These are phyloP conservation scores for Quercus robur DNA, from an alignment of 306 rosid genomes.

Conservation along the genomic window DNA sequence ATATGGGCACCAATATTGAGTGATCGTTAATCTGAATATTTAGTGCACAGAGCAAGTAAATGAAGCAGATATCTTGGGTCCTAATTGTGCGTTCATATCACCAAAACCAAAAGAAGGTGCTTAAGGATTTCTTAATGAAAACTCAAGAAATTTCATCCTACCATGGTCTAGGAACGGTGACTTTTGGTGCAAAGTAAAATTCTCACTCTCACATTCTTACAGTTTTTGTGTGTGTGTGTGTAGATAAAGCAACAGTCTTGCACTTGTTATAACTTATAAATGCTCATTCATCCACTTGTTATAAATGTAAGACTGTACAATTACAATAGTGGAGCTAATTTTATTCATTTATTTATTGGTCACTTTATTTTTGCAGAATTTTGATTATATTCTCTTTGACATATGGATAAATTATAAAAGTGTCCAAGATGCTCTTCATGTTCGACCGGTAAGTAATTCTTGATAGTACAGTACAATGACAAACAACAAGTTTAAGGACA, in stretches of 20 bases:
- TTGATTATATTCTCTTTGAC: slow-evolving; percentile 6
- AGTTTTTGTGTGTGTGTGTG: too few species aligned
- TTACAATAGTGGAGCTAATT: neutral
- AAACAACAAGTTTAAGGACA: too few species aligned
- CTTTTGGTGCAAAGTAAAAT: neutral
- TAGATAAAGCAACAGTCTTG: too few species aligned
- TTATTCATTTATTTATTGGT: neutral
- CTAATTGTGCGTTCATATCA: slow-evolving; percentile 17
- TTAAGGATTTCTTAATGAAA: slow-evolving; percentile 14
- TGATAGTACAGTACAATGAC: too few species aligned
- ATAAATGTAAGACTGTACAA: too few species aligned
- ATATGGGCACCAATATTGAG: neutral
- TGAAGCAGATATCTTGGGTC: neutral
- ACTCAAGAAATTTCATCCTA: neutral
- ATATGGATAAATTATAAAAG: slow-evolving; percentile 6
- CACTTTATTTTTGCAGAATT: slow-evolving; percentile 4
- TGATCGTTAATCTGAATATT: neutral
- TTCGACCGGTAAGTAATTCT: slow-evolving; percentile 9
- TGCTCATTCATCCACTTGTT: neutral
- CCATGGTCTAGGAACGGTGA: neutral
- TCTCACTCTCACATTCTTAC: neutral
- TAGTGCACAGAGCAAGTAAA: slow-evolving; percentile 12
- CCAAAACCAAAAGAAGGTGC: slow-evolving; percentile 6
- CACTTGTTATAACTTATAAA: too few species aligned
- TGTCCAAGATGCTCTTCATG: slow-evolving; percentile 21